phyloP scores from a whole-genome alignment of 352 stramenopile genomes.

The Globisporangium carolinianum region DNA sequence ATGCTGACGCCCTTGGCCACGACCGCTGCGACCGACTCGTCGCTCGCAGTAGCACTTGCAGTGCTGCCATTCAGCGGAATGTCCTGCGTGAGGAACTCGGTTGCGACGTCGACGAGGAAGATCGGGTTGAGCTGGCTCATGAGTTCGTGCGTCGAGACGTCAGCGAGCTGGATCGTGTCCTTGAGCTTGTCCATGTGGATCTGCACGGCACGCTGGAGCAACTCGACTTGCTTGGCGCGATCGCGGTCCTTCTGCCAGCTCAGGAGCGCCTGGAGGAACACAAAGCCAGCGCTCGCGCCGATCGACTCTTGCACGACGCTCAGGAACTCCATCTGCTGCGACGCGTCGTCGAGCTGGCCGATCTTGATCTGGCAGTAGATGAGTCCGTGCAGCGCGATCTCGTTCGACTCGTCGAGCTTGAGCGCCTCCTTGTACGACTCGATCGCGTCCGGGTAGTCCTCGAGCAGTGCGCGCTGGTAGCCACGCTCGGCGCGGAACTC shows the following conservation, averaged over 20 bases:
- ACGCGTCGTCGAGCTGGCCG: slow-evolving; percentile 83
- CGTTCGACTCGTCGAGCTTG: slow-evolving; percentile 84
- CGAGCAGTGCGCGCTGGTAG: slow-evolving; percentile 70
- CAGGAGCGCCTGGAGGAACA: slow-evolving; percentile 84
- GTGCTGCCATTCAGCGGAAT: neutral
- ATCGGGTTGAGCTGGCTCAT: slow-evolving; percentile 82
- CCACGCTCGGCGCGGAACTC: slow-evolving; percentile 66
- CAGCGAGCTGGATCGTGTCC: slow-evolving; percentile 40
- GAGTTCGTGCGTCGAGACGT: slow-evolving; percentile 66
- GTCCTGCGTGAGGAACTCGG: slow-evolving; percentile 67
- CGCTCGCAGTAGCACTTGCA: slow-evolving; percentile 3
- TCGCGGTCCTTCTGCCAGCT: slow-evolving; percentile 76
- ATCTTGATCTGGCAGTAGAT: slow-evolving; percentile 92
- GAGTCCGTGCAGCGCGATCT: slow-evolving; percentile 81
- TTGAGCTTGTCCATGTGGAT: slow-evolving; percentile 83
- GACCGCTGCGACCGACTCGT: slow-evolving; percentile 7
- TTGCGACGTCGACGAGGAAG: slow-evolving; percentile 85
- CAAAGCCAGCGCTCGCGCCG: slow-evolving; percentile 64
- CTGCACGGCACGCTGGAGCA: slow-evolving; percentile 72
- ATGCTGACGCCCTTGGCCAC: slow-evolving; percentile 59
- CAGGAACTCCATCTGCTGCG: slow-evolving; percentile 90
- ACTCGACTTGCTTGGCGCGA: slow-evolving; percentile 49
- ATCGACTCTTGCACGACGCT: slow-evolving; percentile 87
- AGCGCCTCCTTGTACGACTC: slow-evolving; percentile 83
- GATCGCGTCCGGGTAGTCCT: slow-evolving; percentile 73